Evolutionary conservation across 2,329 filamentous ascomycete species (phyloP).

Genomic region (Talaromyces islandicus): DNA sequence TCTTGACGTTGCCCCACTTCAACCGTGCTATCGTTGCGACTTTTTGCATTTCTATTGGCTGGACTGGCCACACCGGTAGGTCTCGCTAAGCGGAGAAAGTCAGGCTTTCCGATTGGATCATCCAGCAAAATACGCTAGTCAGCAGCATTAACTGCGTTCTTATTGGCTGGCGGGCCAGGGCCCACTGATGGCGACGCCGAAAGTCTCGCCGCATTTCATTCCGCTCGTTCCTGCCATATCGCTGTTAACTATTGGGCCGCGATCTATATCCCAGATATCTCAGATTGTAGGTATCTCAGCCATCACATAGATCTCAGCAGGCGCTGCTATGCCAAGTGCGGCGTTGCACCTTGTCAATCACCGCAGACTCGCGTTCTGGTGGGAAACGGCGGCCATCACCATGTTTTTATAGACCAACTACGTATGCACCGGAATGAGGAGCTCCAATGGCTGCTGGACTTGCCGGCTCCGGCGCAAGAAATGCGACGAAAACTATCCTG

Average conservation of each 20-base stretch:
- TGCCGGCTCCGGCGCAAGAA: slow-evolving; percentile 58
- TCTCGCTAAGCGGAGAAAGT: neutral
- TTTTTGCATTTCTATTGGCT: neutral
- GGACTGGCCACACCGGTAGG: neutral
- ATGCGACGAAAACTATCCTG: slow-evolving; percentile 51
- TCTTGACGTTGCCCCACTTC: neutral
- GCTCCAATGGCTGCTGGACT: slow-evolving; percentile 30
- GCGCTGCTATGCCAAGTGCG: too few species aligned
- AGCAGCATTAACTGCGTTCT: neutral
- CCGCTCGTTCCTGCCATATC: too few species aligned
- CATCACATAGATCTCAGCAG: too few species aligned
- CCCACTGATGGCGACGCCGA: neutral
- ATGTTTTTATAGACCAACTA: neutral
- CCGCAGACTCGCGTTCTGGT: too few species aligned
- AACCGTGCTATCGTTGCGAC: neutral
- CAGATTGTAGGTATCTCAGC: neutral
- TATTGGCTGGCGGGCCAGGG: neutral
- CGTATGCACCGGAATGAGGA: neutral
- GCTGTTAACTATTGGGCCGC: too few species aligned
- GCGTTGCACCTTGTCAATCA: neutral
- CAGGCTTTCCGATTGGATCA: neutral
- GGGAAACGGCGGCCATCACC: neutral
- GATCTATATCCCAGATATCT: too few species aligned
- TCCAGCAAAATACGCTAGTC: neutral
- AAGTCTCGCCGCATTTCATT: neutral